phyloP scores from a whole-genome alignment of 805 yeast genomes.

The Pichia membranifaciens region DNA sequence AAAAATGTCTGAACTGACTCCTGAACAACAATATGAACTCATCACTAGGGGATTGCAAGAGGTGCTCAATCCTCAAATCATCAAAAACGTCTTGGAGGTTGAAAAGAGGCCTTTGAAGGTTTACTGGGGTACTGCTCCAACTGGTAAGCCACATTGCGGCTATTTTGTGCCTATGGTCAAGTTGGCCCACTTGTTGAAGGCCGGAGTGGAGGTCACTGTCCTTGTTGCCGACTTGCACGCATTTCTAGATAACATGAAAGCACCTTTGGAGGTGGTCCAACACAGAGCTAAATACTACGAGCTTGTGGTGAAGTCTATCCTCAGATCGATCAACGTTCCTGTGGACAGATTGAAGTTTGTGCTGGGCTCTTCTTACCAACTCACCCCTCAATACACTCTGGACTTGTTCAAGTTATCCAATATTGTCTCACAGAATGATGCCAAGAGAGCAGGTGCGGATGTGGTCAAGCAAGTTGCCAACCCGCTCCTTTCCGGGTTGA shows the following conservation, averaged over 20 bases:
- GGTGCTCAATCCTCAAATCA: slow-evolving; percentile 80
- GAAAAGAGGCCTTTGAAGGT: slow-evolving; percentile 77
- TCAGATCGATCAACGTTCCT: slow-evolving; percentile 83
- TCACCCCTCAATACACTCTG: slow-evolving; percentile 69
- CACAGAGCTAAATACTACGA: slow-evolving; percentile 90
- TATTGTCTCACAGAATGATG: slow-evolving; percentile 86
- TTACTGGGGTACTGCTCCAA: slow-evolving; percentile 99
- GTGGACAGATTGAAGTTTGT: slow-evolving; percentile 81
- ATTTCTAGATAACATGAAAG: slow-evolving; percentile 96
- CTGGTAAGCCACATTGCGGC: slow-evolving; percentile 98
- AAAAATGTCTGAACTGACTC: slow-evolving; percentile 33
- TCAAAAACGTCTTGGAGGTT: slow-evolving; percentile 73
- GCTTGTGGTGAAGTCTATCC: slow-evolving; percentile 72
- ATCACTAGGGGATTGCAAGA: slow-evolving; percentile 89
- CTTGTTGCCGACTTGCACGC: slow-evolving; percentile 95
- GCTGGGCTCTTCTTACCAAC: slow-evolving; percentile 87
- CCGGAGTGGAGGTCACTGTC: slow-evolving; percentile 92
- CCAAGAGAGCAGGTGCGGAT: slow-evolving; percentile 98
- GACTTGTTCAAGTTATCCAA: slow-evolving; percentile 86
- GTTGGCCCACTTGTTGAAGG: slow-evolving; percentile 87
- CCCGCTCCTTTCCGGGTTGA: slow-evolving; percentile 87
- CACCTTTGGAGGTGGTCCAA: slow-evolving; percentile 85
- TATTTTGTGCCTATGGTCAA: slow-evolving; percentile 98
- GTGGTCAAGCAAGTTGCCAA: slow-evolving; percentile 96
- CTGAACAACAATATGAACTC: slow-evolving; percentile 61